These are phyloP conservation scores for Bryopsis sp. DNA, from an alignment of 139 green algal genomes.

Conservation along the genomic window DNA sequence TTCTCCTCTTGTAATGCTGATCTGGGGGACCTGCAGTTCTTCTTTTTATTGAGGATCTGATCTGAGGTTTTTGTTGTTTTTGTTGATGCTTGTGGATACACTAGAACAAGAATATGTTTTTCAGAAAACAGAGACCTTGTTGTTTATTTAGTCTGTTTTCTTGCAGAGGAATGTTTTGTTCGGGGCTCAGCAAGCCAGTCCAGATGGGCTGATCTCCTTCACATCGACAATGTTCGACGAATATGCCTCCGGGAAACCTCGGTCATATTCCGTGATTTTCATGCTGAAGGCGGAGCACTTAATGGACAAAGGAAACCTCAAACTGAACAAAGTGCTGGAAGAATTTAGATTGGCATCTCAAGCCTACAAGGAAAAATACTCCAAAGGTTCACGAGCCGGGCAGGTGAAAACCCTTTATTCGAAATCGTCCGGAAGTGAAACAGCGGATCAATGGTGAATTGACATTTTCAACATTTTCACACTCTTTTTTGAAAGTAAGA, in stretches of 20 bases:
- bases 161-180: no score
- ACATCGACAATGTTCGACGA: constrained; percentile 21
- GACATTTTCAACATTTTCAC: no score
- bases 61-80: no score
- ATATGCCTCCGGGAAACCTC: constrained; percentile 23
- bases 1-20: no score
- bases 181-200: not conserved
- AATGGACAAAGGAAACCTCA: constrained; percentile 14
- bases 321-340: not conserved
- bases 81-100: no score
- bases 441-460: constrained; percentile 19
- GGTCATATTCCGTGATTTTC: constrained; percentile 40
- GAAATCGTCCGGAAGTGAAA: constrained; percentile 11
- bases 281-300: constrained; percentile 26
- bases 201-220: constrained; percentile 40
- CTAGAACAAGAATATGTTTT: no score
- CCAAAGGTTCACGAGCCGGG: not conserved
- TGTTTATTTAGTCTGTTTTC: no score
- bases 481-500: no score
- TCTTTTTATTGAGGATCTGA: no score
- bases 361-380: constrained; percentile 6
- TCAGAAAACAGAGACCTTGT: no score
- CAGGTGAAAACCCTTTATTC: not conserved
- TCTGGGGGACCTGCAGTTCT: no score
- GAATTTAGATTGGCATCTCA: constrained; percentile 10